These are phyloP conservation scores for Austroboletus rostrupii DNA, from an alignment of 1,284 basidiomycete genomes.

Conservation along the genomic window DNA sequence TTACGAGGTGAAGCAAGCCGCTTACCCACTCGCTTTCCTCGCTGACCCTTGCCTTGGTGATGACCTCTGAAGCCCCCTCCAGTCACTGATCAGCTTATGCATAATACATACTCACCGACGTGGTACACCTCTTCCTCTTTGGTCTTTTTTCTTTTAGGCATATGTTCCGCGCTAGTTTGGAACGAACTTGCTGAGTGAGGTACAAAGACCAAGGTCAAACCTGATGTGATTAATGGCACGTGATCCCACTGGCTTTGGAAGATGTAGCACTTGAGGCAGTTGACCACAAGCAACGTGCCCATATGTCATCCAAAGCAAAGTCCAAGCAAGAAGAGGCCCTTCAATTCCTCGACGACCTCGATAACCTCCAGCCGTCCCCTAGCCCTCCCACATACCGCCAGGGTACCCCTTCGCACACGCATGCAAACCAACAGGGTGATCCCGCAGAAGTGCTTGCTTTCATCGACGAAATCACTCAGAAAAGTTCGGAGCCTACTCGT, in stretches of 20 bases:
- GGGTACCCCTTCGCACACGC: constrained; percentile 16
- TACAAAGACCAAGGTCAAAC: not conserved
- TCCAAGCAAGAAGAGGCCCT: constrained; percentile 88
- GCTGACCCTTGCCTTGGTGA: constrained; percentile 45
- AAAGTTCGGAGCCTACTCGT: constrained; percentile 72
- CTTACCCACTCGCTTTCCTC: constrained; percentile 43
- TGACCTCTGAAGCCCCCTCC: constrained; percentile 42
- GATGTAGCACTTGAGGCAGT: too few species aligned
- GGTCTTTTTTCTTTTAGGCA: constrained; percentile 27
- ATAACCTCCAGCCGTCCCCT: constrained; percentile 34
- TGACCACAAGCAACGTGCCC: not conserved
- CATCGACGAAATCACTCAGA: constrained; percentile 92
- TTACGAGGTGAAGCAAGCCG: constrained; percentile 8
- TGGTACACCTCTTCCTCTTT: constrained; percentile 40
- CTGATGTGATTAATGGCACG: constrained; percentile 8
- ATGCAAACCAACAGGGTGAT: constrained; percentile 48
- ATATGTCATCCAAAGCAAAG: constrained; percentile 59
- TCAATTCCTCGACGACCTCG: constrained; percentile 83
- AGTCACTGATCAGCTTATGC: not conserved
- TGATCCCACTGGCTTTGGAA: constrained; percentile 9
- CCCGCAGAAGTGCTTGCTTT: constrained; percentile 83
- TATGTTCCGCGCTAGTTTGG: constrained; percentile 6
- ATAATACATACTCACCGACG: constrained; percentile 39
- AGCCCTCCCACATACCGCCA: constrained; percentile 18
- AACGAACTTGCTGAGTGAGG: not conserved